Evolutionary conservation across 305 asterid species (phyloP).

Genomic region (Lippia alba): DNA sequence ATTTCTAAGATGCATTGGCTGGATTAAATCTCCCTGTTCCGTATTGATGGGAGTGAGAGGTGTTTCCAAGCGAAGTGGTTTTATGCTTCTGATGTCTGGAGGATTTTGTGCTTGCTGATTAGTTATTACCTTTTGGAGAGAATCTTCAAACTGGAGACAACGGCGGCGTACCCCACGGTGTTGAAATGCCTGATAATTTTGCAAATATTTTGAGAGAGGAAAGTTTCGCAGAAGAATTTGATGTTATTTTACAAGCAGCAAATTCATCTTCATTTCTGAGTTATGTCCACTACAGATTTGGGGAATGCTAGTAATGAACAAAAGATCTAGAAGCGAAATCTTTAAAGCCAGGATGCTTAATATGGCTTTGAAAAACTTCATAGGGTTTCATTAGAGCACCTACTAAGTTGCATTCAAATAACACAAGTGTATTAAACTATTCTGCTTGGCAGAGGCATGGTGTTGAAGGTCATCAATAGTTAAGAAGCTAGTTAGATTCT

Average conservation of each 20-base stretch:
- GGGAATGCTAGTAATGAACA: constrained; percentile 20
- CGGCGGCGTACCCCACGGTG: constrained; percentile 56
- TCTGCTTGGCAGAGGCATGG: background rate
- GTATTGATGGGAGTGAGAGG: constrained; percentile 32
- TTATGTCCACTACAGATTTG: constrained; percentile 3
- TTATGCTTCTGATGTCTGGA: constrained; percentile 43
- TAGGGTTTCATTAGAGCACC: constrained; percentile 9
- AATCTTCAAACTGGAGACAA: constrained; percentile 72
- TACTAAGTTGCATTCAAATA: constrained; percentile 11
- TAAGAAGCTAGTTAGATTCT: constrained; percentile 16
- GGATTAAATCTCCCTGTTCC: constrained; percentile 37
- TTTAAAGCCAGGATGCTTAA: constrained; percentile 15
- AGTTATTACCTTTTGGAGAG: constrained; percentile 37
- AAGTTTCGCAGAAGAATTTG: constrained; percentile 21
- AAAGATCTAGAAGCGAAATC: background rate
- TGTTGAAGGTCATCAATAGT: background rate
- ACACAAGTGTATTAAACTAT: background rate
- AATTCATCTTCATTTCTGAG: constrained; percentile 8
- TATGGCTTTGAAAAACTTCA: constrained; percentile 17
- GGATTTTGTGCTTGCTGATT: constrained; percentile 37
- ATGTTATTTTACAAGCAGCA: constrained; percentile 26
- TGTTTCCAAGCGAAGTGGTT: constrained; percentile 35
- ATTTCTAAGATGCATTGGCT: constrained; percentile 33
- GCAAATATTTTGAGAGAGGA: constrained; percentile 31
- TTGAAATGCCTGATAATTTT: constrained; percentile 52